Evolutionary conservation across 768 basidiomycete genomes (phyloP).

Genomic region (Lactarius trivialis): DNA sequence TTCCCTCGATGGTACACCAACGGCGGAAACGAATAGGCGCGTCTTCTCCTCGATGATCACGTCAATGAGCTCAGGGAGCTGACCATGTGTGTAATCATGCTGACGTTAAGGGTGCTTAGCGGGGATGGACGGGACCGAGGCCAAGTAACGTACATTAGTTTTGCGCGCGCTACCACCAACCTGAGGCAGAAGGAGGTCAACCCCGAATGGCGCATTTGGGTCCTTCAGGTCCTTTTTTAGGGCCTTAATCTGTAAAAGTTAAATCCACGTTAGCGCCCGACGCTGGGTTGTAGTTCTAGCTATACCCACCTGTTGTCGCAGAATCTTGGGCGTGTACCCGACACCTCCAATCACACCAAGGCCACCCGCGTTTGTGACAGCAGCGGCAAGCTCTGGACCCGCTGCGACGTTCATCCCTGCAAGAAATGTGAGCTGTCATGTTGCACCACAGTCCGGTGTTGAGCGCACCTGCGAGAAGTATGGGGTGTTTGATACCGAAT

Average conservation of each 20-base stretch:
- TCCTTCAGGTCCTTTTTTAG: constrained; percentile 69
- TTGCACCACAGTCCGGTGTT: not conserved
- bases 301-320: constrained; percentile 61
- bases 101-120: constrained; percentile 26
- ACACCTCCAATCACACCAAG: constrained; percentile 89
- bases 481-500: constrained; percentile 84
- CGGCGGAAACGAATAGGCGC: constrained; percentile 83
- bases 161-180: constrained; percentile 84
- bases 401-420: constrained; percentile 61
- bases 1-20: constrained; percentile 78
- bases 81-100: constrained; percentile 88
- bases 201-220: constrained; percentile 80
- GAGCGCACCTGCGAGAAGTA: constrained; percentile 66
- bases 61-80: constrained; percentile 74
- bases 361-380: constrained; percentile 91
- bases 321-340: constrained; percentile 77
- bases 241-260: constrained; percentile 49
- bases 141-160: constrained; percentile 58
- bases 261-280: not conserved
- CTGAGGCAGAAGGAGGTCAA: constrained; percentile 84
- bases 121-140: constrained; percentile 12
- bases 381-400: constrained; percentile 82
- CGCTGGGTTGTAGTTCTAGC: not conserved
- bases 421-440: not conserved
- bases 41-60: constrained; percentile 92